phyloP scores from a whole-genome alignment of 2,329 filamentous ascomycete genomes.

The Pleurostoma richardsiae region DNA sequence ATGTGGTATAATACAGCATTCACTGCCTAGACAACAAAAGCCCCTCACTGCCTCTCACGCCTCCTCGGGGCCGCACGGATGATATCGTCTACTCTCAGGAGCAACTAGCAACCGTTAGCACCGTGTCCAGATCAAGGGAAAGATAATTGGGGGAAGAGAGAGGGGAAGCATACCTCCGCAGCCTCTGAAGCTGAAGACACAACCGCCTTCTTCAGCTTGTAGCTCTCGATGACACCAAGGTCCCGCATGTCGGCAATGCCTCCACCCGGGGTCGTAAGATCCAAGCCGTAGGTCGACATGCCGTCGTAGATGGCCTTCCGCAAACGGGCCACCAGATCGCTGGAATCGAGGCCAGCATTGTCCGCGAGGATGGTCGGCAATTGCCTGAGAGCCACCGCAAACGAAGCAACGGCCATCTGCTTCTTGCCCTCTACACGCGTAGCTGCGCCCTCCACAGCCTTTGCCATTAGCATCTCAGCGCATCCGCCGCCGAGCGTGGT shows the following conservation, averaged over 20 bases:
- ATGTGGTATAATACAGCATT: constrained; percentile 13
- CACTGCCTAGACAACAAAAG: constrained; percentile 7
- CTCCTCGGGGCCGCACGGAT: constrained; percentile 86
- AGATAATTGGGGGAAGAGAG: not conserved
- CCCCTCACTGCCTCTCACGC: constrained; percentile 65
- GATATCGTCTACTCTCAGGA: constrained; percentile 95
- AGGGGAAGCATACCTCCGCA: constrained; percentile 67
- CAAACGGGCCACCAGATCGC: constrained; percentile 85
- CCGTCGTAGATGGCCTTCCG: constrained; percentile 94
- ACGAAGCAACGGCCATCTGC: constrained; percentile 86
- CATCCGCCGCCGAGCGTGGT: constrained; percentile 94
- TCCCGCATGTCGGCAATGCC: constrained; percentile 96
- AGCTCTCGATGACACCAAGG: constrained; percentile 91
- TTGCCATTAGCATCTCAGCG: constrained; percentile 98
- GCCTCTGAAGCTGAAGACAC: constrained; percentile 95
- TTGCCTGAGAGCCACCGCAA: constrained; percentile 84
- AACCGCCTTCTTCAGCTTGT: constrained; percentile 98
- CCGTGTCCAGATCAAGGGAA: no score
- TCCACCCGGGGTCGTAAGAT: constrained; percentile 83
- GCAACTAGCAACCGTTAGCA: constrained; percentile 22
- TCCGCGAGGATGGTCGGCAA: constrained; percentile 95
- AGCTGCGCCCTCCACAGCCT: constrained; percentile 89
- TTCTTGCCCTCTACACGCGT: constrained; percentile 96
- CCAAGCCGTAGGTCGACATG: constrained; percentile 85
- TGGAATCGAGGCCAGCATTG: constrained; percentile 94